Conservation (phyloP, 1,284 basidiomycete species). For the Sporisorium reilianum region DNA sequence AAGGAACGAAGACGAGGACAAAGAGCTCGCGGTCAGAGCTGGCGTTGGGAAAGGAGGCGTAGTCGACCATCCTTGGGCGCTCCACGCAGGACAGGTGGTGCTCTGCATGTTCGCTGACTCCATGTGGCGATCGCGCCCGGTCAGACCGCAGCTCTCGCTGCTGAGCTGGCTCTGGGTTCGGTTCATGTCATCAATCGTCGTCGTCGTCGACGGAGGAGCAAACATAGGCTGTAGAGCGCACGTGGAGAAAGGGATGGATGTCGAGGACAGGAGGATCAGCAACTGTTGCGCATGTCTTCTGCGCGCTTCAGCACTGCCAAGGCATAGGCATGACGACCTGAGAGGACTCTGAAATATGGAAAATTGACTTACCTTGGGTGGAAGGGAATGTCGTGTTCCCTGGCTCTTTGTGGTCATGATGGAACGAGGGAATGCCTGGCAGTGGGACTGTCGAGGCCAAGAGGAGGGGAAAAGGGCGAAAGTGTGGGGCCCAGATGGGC, state of each 20-base stretch:
- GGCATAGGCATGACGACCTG: conserved; percentile 3
- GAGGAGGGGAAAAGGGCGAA: not conserved
- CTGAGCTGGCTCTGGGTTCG: conserved; percentile 7
- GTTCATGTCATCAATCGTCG: conserved; percentile 10
- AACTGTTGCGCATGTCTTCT: not conserved
- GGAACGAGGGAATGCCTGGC: conserved; percentile 6
- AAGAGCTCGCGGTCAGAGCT: conserved; percentile 29
- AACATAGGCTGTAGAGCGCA: conserved; percentile 20
- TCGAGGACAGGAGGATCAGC: not conserved
- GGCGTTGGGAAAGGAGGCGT: conserved; percentile 34
- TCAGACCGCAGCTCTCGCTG: conserved; percentile 10
- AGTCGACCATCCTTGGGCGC: conserved; percentile 18
- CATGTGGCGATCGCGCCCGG: conserved; percentile 17
- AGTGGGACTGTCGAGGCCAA: conserved; percentile 15
- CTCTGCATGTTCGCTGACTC: conserved; percentile 8
- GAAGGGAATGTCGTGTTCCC: conserved; percentile 43
- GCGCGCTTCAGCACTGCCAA: no score
- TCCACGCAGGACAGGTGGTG: conserved; percentile 8
- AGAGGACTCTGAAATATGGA: not conserved
- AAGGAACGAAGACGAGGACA: conserved; percentile 30
- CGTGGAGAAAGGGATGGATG: no score
- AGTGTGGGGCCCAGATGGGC: conserved; percentile 13
- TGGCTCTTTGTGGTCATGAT: conserved; percentile 36
- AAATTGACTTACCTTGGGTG: conserved; percentile 37
- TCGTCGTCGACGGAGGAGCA: conserved; percentile 6